Evolutionary conservation across 176 grass and related monocot species (phyloP).

Genomic region (Puccinellia tenuiflora): DNA sequence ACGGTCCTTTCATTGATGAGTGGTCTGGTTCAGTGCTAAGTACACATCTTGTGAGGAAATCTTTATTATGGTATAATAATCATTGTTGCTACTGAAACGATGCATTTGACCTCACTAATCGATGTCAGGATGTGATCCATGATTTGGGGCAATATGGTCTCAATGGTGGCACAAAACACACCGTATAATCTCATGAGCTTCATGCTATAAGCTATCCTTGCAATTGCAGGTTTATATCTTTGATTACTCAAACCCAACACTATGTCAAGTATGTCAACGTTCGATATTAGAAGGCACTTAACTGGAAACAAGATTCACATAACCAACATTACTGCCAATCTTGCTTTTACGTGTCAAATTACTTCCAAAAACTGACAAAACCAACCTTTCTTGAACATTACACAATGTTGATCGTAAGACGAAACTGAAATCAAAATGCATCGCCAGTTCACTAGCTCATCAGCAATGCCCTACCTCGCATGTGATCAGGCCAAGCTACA

Average conservation of each 20-base stretch:
- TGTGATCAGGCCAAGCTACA: not conserved
- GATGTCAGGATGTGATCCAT: not conserved
- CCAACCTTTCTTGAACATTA: not conserved
- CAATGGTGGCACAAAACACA: not conserved
- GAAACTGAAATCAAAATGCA: not conserved
- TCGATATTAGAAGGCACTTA: not conserved
- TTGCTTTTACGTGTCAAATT: not conserved
- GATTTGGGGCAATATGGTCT: not conserved
- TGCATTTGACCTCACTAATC: not conserved
- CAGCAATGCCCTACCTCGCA: not conserved
- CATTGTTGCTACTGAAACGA: not conserved
- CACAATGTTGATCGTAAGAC: not conserved
- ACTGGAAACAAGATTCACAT: not conserved
- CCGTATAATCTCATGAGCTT: not conserved
- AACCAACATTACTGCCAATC: not conserved
- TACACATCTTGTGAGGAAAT: not conserved
- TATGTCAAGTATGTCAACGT: not conserved
- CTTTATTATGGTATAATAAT: not conserved
- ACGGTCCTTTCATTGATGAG: too few relatives aligned
- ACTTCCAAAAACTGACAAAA: not conserved
- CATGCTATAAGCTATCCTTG: not conserved
- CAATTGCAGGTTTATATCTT: not conserved
- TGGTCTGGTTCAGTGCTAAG: not conserved
- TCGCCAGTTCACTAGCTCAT: not conserved
- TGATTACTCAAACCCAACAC: not conserved